Percentiles rank a stretch among this genome's conserved stretches.
Evolutionary conservation across 352 stramenopile genomes (phyloP).

Genomic region (Phytophthora brassicae): DNA sequence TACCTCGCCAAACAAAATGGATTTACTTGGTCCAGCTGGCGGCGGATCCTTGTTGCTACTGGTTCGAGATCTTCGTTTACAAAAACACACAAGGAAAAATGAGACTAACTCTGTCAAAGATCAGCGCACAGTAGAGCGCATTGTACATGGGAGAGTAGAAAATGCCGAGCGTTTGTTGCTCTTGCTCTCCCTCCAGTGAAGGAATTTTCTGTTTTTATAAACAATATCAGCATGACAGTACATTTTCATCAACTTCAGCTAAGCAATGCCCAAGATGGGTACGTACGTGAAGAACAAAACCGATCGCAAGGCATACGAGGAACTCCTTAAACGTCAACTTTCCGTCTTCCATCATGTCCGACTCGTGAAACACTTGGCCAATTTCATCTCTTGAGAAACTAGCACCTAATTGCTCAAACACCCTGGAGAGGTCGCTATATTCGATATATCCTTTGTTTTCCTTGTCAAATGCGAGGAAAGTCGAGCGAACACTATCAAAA

Average conservation of each 20-base stretch:
- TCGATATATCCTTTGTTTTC: constrained; percentile 76
- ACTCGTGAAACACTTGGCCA: constrained; percentile 75
- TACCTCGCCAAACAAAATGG: constrained; percentile 75
- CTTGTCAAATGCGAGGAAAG: constrained; percentile 66
- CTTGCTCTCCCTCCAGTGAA: constrained; percentile 57
- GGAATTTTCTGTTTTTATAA: constrained; percentile 66
- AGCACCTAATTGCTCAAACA: constrained; percentile 75
- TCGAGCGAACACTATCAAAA: constrained; percentile 80
- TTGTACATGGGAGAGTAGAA: constrained; percentile 80
- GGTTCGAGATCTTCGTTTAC: constrained; percentile 12
- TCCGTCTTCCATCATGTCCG: constrained; percentile 82
- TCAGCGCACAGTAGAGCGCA: neutral
- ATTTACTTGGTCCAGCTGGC: constrained; percentile 21
- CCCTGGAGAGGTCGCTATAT: constrained; percentile 66
- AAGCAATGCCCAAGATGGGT: neutral
- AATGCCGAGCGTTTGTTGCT: constrained; percentile 60
- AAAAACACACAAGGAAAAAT: neutral
- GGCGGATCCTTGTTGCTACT: constrained; percentile 15
- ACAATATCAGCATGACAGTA: neutral
- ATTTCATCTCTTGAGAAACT: constrained; percentile 78
- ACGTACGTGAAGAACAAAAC: constrained; percentile 82
- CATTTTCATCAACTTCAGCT: neutral
- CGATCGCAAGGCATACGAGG: constrained; percentile 84
- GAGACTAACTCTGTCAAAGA: neutral
- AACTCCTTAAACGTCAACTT: constrained; percentile 88